A percentile compares a stretch with the other conserved stretches of the same genome.
Evolutionary conservation across 257 asterid species (phyloP).

Genomic region (Anisodus tanguticus): DNA sequence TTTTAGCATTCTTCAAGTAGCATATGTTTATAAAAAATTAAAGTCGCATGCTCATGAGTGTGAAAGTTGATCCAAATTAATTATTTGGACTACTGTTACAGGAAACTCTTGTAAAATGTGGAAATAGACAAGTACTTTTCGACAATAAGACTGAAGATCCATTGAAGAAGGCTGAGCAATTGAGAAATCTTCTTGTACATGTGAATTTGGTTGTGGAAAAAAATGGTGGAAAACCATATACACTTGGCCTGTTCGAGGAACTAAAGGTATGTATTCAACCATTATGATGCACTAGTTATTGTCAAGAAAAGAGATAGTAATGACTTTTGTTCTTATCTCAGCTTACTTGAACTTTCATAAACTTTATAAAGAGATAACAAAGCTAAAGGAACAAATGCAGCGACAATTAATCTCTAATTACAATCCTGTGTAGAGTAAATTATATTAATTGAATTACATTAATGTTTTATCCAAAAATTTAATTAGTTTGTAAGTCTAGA

Average conservation of each 20-base stretch:
- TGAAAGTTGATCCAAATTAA: neutral
- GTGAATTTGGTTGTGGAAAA: conserved; percentile 51
- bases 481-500: neutral
- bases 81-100: neutral
- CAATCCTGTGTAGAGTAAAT: too few species aligned
- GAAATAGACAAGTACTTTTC: conserved; percentile 61
- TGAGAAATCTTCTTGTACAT: conserved; percentile 51
- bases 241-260: conserved; percentile 50
- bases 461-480: neutral
- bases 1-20: too few species aligned
- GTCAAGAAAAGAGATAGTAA: neutral
- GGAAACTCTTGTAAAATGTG: conserved; percentile 60
- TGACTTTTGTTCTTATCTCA: neutral
- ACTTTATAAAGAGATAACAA: too few species aligned
- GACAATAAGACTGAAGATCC: conserved; percentile 63
- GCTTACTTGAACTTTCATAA: conserved; percentile 32
- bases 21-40: neutral
- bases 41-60: neutral
- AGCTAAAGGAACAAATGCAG: too few species aligned
- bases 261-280: conserved; percentile 39
- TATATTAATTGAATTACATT: too few species aligned
- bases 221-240: conserved; percentile 65
- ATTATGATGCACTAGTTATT: neutral
- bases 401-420: too few species aligned
- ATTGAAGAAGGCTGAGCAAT: conserved; percentile 40